Conservation (phyloP, 768 basidiomycete genomes). For the Artomyces pyxidatus region DNA sequence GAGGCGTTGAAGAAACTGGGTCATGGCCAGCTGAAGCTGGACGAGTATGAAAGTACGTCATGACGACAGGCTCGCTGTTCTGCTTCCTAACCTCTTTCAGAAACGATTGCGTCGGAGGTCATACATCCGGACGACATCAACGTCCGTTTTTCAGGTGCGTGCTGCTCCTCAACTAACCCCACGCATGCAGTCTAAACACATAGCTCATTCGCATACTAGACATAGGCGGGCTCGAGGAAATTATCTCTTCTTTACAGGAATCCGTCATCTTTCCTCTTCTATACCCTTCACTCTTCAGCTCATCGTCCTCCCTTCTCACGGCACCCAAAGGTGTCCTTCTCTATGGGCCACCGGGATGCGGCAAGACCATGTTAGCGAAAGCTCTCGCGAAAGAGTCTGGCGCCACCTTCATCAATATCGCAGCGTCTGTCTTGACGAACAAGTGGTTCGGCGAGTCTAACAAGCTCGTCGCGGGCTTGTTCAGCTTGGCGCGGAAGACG, state of each 20-base stretch:
- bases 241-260: slow-evolving; percentile 85
- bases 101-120: slow-evolving; percentile 84
- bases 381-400: slow-evolving; percentile 96
- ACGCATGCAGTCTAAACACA: too few relatives aligned
- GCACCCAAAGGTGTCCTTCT: slow-evolving; percentile 95
- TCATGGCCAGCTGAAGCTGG: slow-evolving; percentile 65
- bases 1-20: slow-evolving; percentile 66
- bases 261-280: slow-evolving; percentile 92
- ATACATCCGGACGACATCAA: slow-evolving; percentile 88
- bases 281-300: slow-evolving; percentile 81
- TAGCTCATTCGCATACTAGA: slow-evolving; percentile 33
- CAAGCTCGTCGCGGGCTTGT: slow-evolving; percentile 91
- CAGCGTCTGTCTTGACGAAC: slow-evolving; percentile 64
- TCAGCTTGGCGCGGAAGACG: slow-evolving; percentile 87
- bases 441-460: slow-evolving; percentile 90
- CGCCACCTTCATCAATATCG: slow-evolving; percentile 91
- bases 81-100: slow-evolving; percentile 27
- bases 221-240: slow-evolving; percentile 89
- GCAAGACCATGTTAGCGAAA: slow-evolving; percentile 99
- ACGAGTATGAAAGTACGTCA: slow-evolving; percentile 82
- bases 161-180: background rate
- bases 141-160: slow-evolving; percentile 63
- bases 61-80: background rate
- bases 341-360: slow-evolving; percentile 95
- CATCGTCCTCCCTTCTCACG: slow-evolving; percentile 72